Base-by-base conservation (phyloP, 129 eudicot genomes). In the Artemisia annua region DNA sequence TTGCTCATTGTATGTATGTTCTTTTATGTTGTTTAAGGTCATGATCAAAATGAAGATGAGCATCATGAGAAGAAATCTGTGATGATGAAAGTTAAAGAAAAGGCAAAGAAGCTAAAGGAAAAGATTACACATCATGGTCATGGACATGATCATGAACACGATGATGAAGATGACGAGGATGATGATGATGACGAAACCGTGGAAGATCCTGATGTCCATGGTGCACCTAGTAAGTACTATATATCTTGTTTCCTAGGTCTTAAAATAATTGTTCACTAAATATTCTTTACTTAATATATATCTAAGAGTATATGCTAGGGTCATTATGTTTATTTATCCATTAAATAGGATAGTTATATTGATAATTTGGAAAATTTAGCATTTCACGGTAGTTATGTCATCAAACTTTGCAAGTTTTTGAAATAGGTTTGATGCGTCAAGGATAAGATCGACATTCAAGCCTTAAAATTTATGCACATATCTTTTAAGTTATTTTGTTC, bases 101-200 rank as follows among this genome's bases (percentile, higher is more conserved):
- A 88, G 80, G 97, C 97, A 1, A 94, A 79, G 82, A 90, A 94
- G 78, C 79, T 94, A 9, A 87, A 94, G 87, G 80, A 86, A n/a
- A 75, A 87, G 5, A 76, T 94, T 15, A 81, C 78, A 2, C 26
- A 24, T 24, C 26, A 24, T 57, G 88, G 88, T 0, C 97, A 93
- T 65, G 90, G 74, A 0, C 86, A 81, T 44, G 82, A 72, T 18
- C 71, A 74, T 35, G 26, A 24, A 24, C 26, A 24, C 26, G 48
- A 73, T 1, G 48, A 61, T 19, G 78, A 76, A 7, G 46, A 39
- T 7, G 46, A 39, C 46, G 46, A 30, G 35, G 35, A 30, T 0
- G 92, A 83, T 24, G 26, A 24, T 24, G 26, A 24, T 1, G 26
- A 24, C 2, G 95, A 87, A 75, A 71, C 82, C 72, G 81, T 15